Evolutionary conservation across 2,329 filamentous ascomycete species (phyloP).

Genomic region (Dactylellina drechsleri): DNA sequence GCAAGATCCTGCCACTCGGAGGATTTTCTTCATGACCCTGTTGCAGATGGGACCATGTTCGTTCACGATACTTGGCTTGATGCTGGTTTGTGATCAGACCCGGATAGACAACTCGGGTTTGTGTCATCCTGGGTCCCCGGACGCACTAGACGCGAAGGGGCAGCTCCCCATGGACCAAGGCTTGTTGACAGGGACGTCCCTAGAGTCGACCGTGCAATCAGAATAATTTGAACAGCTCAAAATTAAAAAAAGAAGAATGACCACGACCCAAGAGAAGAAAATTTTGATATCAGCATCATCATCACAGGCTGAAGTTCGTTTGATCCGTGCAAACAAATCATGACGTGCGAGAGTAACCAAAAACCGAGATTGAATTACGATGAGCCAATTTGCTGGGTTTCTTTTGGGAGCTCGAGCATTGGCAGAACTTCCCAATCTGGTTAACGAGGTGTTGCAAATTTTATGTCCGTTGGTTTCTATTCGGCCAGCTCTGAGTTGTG

Average conservation of each 20-base stretch:
- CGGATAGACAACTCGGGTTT: slow-evolving; percentile 54
- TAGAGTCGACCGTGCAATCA: slow-evolving; percentile 30
- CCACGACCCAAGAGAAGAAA: slow-evolving; percentile 1
- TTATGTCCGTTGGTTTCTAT: slow-evolving; percentile 53
- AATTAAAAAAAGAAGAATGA: not conserved
- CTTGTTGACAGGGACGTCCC: slow-evolving; percentile 33
- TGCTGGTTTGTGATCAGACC: slow-evolving; percentile 54
- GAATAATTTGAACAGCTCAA: slow-evolving; percentile 16
- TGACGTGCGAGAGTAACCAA: slow-evolving; percentile 23
- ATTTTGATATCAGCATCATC: slow-evolving; percentile 41
- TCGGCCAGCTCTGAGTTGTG: slow-evolving; percentile 53
- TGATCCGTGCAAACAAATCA: slow-evolving; percentile 19
- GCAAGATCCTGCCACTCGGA: slow-evolving; percentile 56
- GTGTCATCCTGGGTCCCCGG: slow-evolving; percentile 54
- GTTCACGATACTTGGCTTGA: slow-evolving; percentile 55
- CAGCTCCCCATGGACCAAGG: slow-evolving; percentile 46
- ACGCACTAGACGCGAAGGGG: slow-evolving; percentile 52
- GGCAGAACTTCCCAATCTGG: slow-evolving; percentile 53
- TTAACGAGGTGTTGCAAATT: slow-evolving; percentile 52
- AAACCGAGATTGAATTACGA: slow-evolving; percentile 31
- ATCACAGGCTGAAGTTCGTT: slow-evolving; percentile 25
- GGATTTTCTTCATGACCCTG: slow-evolving; percentile 54
- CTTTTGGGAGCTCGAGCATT: slow-evolving; percentile 32
- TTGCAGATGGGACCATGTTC: slow-evolving; percentile 53
- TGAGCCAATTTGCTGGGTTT: slow-evolving; percentile 51